A percentile compares a stretch with the other conserved stretches of the same genome.
These are phyloP conservation scores for Cyclotella baltica DNA, from an alignment of 108 stramenopile genomes.

Conservation along the genomic window DNA sequence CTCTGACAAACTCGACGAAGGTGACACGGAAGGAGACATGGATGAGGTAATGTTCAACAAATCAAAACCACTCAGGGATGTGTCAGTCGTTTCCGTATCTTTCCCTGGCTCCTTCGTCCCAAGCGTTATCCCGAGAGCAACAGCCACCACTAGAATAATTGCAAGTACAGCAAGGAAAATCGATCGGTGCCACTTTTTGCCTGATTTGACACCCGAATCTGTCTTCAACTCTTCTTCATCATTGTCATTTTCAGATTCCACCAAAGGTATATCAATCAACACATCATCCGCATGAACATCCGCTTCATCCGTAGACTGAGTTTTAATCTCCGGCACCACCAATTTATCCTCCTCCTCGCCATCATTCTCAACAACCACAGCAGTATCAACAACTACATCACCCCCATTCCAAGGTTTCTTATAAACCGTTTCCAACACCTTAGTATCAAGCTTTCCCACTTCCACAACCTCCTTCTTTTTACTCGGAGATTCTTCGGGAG, in stretches of 20 bases:
- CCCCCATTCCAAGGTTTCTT: neutral
- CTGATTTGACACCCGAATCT: neutral
- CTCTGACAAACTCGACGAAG: neutral
- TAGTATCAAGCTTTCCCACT: neutral
- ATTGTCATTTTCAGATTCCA: neutral
- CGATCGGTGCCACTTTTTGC: neutral
- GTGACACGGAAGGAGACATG: neutral
- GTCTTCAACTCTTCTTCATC: neutral
- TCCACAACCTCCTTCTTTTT: neutral
- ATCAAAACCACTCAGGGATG: neutral
- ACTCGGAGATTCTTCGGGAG: neutral
- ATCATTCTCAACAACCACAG: neutral
- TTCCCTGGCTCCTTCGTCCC: neutral
- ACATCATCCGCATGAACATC: neutral
- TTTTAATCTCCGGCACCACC: neutral
- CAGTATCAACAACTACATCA: no score
- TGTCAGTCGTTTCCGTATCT: neutral
- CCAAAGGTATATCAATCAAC: neutral
- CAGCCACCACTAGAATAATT: neutral
- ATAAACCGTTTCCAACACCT: neutral
- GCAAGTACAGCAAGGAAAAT: neutral
- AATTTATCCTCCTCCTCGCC: neutral
- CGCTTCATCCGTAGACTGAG: neutral
- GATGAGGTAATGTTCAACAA: neutral
- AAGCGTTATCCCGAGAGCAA: neutral